phyloP scores from a whole-genome alignment of 441 rosid genomes.

The Populus hybrid region DNA sequence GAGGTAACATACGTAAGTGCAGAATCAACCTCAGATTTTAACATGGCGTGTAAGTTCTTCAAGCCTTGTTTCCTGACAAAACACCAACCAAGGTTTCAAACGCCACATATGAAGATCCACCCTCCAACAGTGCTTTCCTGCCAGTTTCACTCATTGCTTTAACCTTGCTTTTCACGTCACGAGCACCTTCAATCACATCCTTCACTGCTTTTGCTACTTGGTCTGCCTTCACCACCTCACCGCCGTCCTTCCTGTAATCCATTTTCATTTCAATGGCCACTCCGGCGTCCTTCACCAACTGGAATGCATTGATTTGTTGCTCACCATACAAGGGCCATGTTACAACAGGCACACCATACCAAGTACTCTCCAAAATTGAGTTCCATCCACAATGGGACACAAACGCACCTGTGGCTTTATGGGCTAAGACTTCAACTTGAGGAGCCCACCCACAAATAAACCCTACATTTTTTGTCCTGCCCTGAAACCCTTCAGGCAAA shows the following conservation, averaged over 20 bases:
- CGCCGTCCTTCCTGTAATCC: slow-evolving; percentile 16
- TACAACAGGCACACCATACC: not conserved
- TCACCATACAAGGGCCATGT: not conserved
- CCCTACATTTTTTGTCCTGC: not conserved
- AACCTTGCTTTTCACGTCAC: slow-evolving; percentile 16
- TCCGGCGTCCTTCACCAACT: not conserved
- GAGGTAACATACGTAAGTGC: not conserved
- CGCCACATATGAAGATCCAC: slow-evolving; percentile 19
- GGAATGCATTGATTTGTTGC: not conserved
- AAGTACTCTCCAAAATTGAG: not conserved
- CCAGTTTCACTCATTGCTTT: slow-evolving; percentile 10
- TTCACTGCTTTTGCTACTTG: slow-evolving; percentile 8
- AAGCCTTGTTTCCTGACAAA: not conserved
- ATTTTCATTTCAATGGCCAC: not conserved
- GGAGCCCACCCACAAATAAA: not conserved
- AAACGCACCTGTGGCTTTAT: not conserved
- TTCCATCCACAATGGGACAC: not conserved
- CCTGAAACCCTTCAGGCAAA: not conserved
- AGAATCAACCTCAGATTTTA: not conserved
- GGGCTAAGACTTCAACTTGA: not conserved
- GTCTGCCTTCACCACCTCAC: slow-evolving; percentile 6
- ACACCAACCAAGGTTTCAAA: not conserved
- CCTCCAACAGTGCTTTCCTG: slow-evolving; percentile 15
- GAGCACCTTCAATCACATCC: slow-evolving; percentile 14
- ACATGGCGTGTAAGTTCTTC: not conserved